Conservation (phyloP, 73 alveolate species). For the Blepharisma stoltei region DNA sequence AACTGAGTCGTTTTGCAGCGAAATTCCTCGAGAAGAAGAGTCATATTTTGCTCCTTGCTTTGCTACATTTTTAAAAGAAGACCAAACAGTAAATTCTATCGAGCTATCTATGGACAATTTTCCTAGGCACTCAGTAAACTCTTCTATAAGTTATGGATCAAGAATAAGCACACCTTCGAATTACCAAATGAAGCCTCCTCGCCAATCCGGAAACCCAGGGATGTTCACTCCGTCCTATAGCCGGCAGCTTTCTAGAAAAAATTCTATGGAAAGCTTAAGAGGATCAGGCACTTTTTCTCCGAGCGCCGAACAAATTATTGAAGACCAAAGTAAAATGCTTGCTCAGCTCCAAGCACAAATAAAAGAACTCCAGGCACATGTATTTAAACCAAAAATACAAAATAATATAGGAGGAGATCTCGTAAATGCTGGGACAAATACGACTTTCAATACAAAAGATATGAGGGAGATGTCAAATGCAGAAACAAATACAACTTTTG, state of each 20-base stretch:
- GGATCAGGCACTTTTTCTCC: background rate
- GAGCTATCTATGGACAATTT: background rate
- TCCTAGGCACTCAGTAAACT: no score
- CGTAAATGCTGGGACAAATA: background rate
- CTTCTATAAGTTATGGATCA: no score
- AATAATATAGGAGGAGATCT: background rate
- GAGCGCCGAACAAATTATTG: background rate
- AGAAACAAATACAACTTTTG: background rate
- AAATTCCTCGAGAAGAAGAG: conserved; percentile 11
- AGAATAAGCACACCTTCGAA: no score
- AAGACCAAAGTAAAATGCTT: conserved; percentile 1
- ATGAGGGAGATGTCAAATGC: background rate
- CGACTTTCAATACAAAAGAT: no score
- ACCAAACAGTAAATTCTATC: background rate
- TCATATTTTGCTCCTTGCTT: background rate
- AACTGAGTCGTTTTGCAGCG: background rate
- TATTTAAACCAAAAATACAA: background rate
- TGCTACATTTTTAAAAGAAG: conserved; percentile 20
- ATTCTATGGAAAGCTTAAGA: background rate
- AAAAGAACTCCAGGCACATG: conserved; percentile 21
- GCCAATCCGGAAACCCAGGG: no score
- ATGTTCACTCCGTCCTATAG: no score
- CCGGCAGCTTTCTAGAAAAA: background rate
- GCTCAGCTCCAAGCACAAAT: conserved; percentile 18
- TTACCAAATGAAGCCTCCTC: no score